phyloP scores from a whole-genome alignment of 495 filamentous ascomycete genomes.

The Bryoglossum gracile region DNA sequence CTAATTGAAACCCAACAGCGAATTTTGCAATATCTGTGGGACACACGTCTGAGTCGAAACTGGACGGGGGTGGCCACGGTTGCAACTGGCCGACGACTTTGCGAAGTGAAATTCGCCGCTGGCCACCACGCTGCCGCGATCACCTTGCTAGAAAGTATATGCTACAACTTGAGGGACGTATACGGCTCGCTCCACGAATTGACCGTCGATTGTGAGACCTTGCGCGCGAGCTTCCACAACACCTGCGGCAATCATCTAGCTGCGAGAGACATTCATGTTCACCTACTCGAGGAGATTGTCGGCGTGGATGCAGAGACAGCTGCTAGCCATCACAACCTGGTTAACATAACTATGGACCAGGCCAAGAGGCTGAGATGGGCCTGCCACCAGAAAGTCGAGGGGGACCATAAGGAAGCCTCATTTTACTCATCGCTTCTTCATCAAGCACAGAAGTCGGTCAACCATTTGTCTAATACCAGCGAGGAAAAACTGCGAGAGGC shows the following conservation, averaged over 20 bases:
- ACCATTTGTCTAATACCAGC: no score
- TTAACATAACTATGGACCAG: no score
- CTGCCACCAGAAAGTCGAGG: no score
- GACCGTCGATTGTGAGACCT: slow-evolving; percentile 47
- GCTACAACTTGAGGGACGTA: slow-evolving; percentile 56
- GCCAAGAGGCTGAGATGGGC: no score
- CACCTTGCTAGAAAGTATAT: slow-evolving; percentile 51
- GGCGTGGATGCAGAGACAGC: no score
- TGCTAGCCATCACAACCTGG: no score
- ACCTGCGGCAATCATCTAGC: slow-evolving; percentile 41
- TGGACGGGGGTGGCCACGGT: slow-evolving; percentile 49
- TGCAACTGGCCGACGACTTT: slow-evolving; percentile 48
- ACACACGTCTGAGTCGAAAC: slow-evolving; percentile 49
- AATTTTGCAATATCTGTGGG: slow-evolving; percentile 53
- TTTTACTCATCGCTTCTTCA: no score
- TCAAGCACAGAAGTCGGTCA: no score
- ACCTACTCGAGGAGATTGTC: slow-evolving; percentile 36
- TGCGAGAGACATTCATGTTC: slow-evolving; percentile 47
- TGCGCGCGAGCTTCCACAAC: slow-evolving; percentile 48
- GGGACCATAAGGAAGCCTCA: no score
- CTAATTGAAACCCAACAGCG: slow-evolving; percentile 23
- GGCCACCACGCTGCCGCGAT: slow-evolving; percentile 37
- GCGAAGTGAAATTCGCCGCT: slow-evolving; percentile 48
- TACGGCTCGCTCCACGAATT: slow-evolving; percentile 48
- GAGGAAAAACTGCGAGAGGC: no score